A percentile compares a stretch with the other conserved stretches of the same genome.
Evolutionary conservation across 2,329 filamentous ascomycete genomes (phyloP).

Genomic region (Fusarium sp.): DNA sequence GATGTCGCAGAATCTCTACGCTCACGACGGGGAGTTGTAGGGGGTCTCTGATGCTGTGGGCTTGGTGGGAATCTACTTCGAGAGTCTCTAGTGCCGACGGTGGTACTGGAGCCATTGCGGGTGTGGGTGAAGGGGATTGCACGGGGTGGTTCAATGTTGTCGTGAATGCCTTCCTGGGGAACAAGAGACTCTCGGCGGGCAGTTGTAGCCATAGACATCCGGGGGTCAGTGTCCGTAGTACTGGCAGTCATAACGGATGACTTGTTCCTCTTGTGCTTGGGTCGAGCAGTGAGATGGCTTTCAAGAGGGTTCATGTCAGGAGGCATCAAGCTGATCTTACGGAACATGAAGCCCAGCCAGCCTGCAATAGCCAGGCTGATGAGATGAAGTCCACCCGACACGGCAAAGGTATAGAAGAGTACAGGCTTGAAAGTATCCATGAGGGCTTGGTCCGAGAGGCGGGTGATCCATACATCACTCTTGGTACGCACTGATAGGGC

Average conservation of each 20-base stretch:
- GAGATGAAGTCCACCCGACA: constrained; percentile 74
- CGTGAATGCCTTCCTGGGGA: constrained; percentile 59
- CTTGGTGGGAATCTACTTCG: constrained; percentile 64
- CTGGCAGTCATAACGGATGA: constrained; percentile 63
- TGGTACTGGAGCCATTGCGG: constrained; percentile 70
- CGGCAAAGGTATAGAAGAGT: constrained; percentile 75
- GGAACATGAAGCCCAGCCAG: constrained; percentile 83
- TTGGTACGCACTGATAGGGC: constrained; percentile 59
- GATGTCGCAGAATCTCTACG: constrained; percentile 58
- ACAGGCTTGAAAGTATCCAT: constrained; percentile 71
- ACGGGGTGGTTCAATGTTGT: constrained; percentile 59
- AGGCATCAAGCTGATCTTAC: constrained; percentile 82
- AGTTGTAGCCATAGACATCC: constrained; percentile 61
- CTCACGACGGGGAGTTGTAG: constrained; percentile 56
- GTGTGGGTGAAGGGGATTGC: constrained; percentile 85
- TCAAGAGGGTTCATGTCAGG: constrained; percentile 97
- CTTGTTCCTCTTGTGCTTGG: constrained; percentile 78
- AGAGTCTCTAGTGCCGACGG: constrained; percentile 65
- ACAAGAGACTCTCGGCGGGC: constrained; percentile 56
- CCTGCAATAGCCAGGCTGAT: constrained; percentile 76
- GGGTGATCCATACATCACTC: constrained; percentile 70
- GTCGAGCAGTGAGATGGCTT: constrained; percentile 80
- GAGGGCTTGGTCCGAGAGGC: constrained; percentile 68
- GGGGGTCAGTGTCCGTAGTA: constrained; percentile 66
- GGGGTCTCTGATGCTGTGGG: constrained; percentile 63